Conservation (phyloP, 257 asterid genomes). For the Penstemon newberryi region DNA sequence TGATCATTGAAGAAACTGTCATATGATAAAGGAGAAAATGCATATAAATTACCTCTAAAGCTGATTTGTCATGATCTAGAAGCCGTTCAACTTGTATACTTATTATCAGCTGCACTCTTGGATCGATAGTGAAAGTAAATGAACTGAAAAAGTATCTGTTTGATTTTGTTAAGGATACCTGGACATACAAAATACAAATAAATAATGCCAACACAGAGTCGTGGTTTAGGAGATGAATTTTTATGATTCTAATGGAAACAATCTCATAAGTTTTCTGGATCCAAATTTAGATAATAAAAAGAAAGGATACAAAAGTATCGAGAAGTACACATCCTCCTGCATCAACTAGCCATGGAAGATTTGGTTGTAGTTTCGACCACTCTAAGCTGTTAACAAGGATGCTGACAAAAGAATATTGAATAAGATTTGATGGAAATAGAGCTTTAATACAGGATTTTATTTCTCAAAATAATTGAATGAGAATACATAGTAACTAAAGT, state of each 20-base stretch:
- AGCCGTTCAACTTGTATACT: conserved; percentile 31
- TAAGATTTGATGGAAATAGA: too few species aligned
- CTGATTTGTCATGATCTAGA: too few species aligned
- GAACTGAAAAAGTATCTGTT: conserved; percentile 62
- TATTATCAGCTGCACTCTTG: conserved; percentile 27
- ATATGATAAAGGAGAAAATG: too few species aligned
- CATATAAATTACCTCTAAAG: too few species aligned
- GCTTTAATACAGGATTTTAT: too few species aligned
- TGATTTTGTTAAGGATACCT: conserved; percentile 35
- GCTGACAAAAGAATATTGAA: conserved; percentile 31
- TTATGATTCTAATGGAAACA: background rate
- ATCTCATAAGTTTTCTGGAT: too few species aligned
- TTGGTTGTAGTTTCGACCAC: conserved; percentile 59
- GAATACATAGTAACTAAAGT: background rate
- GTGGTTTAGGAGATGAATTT: background rate
- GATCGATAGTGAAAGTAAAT: conserved; percentile 43
- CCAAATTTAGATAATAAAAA: too few species aligned
- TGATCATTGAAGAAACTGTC: too few species aligned
- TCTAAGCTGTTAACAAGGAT: conserved; percentile 62
- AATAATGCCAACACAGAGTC: background rate
- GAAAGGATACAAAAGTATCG: conserved; percentile 61
- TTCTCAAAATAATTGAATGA: too few species aligned
- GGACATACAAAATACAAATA: background rate
- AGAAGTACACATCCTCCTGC: conserved; percentile 69
- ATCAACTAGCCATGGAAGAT: conserved; percentile 81